Evolutionary conservation across 1,139 yeast genomes (phyloP).

Genomic region (Geotrichum cucujoidarum): DNA sequence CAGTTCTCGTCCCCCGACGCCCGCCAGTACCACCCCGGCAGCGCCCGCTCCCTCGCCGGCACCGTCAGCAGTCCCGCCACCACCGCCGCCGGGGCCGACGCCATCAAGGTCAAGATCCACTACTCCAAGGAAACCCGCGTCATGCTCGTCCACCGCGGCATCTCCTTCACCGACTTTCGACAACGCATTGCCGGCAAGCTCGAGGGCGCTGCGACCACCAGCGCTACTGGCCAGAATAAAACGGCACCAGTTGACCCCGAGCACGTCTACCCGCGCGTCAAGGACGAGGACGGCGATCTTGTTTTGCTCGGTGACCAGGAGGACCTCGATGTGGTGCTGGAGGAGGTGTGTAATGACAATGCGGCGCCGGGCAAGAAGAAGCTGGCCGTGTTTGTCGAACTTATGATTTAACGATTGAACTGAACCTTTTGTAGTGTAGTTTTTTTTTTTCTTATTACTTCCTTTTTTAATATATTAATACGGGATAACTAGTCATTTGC

Average conservation of each 20-base stretch:
- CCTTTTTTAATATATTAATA: too few relatives aligned
- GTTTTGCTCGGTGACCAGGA: slow-evolving; percentile 18
- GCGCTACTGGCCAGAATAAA: background rate
- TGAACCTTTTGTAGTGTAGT: too few relatives aligned
- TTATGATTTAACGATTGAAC: background rate
- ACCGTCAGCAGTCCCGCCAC: background rate
- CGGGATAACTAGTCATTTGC: too few relatives aligned
- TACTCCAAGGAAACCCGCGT: slow-evolving; percentile 17
- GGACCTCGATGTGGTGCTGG: slow-evolving; percentile 14
- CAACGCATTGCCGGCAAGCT: slow-evolving; percentile 14
- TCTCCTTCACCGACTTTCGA: slow-evolving; percentile 10
- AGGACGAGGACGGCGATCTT: slow-evolving; percentile 20
- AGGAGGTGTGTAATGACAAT: background rate
- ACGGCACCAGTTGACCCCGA: background rate
- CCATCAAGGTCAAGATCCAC: slow-evolving; percentile 17
- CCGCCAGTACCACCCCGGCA: background rate
- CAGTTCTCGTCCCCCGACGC: slow-evolving; percentile 1
- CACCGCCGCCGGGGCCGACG: background rate
- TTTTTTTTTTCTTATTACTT: too few relatives aligned
- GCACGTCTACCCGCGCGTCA: slow-evolving; percentile 1
- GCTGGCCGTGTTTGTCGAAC: slow-evolving; percentile 1
- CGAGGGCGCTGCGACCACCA: background rate
- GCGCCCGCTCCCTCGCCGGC: background rate
- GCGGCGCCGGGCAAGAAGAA: background rate
- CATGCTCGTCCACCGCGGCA: slow-evolving; percentile 8